Percentiles rank a stretch among this genome's conserved stretches.
These are phyloP conservation scores for Cystofilobasidium capitatum DNA, from an alignment of 768 basidiomycete species.

Conservation along the genomic window DNA sequence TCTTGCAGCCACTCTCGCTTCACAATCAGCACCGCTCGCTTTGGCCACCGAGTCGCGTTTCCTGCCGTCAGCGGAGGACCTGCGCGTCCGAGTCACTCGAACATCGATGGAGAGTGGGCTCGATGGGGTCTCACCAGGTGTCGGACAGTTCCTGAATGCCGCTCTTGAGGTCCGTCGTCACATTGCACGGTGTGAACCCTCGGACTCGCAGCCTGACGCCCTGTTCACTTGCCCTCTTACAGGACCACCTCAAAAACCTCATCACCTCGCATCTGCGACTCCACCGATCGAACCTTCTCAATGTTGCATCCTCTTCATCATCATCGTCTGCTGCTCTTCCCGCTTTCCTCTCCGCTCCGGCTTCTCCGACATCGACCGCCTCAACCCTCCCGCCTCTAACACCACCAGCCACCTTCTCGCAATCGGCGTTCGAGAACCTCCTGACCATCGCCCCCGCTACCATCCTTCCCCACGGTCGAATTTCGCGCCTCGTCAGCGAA, in stretches of 20 bases:
- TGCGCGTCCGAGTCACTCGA: conserved; percentile 15
- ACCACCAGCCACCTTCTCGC: conserved; percentile 17
- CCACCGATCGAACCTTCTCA: conserved; percentile 20
- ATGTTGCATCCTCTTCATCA: neutral
- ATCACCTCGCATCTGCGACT: conserved; percentile 23
- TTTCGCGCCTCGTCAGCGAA: conserved; percentile 3
- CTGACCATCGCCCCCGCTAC: conserved; percentile 6
- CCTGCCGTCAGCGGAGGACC: conserved; percentile 6
- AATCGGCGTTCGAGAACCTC: conserved; percentile 10
- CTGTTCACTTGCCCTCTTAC: neutral
- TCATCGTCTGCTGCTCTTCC: neutral
- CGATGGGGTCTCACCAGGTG: conserved; percentile 1
- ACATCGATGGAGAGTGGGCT: conserved; percentile 13
- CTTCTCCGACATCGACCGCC: conserved; percentile 13
- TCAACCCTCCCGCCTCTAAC: conserved; percentile 10
- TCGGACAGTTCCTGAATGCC: conserved; percentile 4
- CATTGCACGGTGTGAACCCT: too few species aligned
- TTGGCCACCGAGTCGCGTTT: conserved; percentile 15
- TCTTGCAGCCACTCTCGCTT: neutral
- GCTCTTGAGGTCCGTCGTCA: conserved; percentile 18
- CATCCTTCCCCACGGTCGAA: neutral
- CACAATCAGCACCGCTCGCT: neutral
- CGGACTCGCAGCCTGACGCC: too few species aligned
- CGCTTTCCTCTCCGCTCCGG: conserved; percentile 2
- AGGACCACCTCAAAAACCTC: conserved; percentile 22